phyloP scores from a whole-genome alignment of 179 eudicot genomes.

The Beta corolliflora region DNA sequence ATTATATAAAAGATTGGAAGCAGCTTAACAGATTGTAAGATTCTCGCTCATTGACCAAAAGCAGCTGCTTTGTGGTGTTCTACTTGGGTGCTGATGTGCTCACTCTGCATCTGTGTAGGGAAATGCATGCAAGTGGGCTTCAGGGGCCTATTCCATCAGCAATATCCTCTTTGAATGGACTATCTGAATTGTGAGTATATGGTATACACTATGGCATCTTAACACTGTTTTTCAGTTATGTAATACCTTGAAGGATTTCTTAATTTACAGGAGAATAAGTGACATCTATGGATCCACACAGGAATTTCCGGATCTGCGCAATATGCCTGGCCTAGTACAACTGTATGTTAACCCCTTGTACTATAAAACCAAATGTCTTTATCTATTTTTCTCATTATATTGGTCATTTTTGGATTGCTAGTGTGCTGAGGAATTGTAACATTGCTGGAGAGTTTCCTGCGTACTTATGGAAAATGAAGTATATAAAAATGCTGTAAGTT shows the following conservation, averaged over 20 bases:
- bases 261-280: slow-evolving; percentile 55
- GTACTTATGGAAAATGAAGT: slow-evolving; percentile 51
- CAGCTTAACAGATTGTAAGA: slow-evolving; percentile 64
- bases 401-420: slow-evolving; percentile 38
- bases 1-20: slow-evolving; percentile 64
- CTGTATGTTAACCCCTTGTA: slow-evolving; percentile 33
- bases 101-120: slow-evolving; percentile 42
- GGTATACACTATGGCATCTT: background rate
- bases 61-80: background rate
- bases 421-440: slow-evolving; percentile 75
- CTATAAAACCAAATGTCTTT: slow-evolving; percentile 15
- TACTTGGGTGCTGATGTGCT: slow-evolving; percentile 1
- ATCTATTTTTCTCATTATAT: background rate
- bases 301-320: slow-evolving; percentile 42
- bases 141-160: slow-evolving; percentile 61
- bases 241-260: background rate
- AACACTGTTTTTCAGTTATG: background rate
- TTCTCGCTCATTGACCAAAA: slow-evolving; percentile 19
- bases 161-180: slow-evolving; percentile 45
- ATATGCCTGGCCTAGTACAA: slow-evolving; percentile 38
- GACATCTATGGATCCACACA: slow-evolving; percentile 51
- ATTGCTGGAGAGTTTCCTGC: slow-evolving; percentile 63
- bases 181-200: slow-evolving; percentile 46
- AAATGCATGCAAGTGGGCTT: slow-evolving; percentile 68
- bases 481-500: slow-evolving; percentile 62